Conservation (phyloP, 495 filamentous ascomycete genomes). For the Corynascus novoguineensis region DNA sequence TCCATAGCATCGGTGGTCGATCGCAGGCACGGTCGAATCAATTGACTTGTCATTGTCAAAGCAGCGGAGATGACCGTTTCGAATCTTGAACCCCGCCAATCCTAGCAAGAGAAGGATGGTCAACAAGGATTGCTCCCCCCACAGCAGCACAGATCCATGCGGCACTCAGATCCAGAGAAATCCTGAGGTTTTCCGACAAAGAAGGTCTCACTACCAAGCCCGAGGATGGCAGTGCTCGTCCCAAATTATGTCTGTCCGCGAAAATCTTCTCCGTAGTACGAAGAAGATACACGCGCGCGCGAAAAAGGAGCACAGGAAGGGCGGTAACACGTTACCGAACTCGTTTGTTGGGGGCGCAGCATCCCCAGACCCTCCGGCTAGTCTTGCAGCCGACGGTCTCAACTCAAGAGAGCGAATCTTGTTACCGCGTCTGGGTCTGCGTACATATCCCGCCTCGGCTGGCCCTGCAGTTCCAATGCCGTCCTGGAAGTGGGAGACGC, state of each 20-base stretch:
- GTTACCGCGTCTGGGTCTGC: not conserved
- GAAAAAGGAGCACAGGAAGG: no score
- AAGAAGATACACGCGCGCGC: no score
- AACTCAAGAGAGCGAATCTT: constrained; percentile 1
- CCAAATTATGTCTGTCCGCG: no score
- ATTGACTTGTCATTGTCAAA: no score
- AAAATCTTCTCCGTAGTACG: no score
- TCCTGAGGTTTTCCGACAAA: not conserved
- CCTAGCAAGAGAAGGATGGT: not conserved
- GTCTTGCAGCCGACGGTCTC: constrained; percentile 5
- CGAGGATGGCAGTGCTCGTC: not conserved
- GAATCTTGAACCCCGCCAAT: not conserved
- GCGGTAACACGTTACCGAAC: no score
- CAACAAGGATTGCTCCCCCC: not conserved
- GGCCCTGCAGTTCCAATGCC: no score
- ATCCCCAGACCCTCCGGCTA: not conserved
- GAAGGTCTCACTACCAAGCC: constrained; percentile 1
- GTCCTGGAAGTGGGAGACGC: not conserved
- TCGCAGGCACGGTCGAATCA: no score
- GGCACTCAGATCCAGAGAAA: not conserved
- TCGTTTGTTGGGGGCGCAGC: constrained; percentile 3
- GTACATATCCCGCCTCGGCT: constrained; percentile 3
- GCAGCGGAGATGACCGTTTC: no score
- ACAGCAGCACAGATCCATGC: not conserved
- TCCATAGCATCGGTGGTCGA: no score